These are phyloP conservation scores for Colletotrichum eleusines DNA, from an alignment of 2,329 filamentous ascomycete species.

Conservation along the genomic window DNA sequence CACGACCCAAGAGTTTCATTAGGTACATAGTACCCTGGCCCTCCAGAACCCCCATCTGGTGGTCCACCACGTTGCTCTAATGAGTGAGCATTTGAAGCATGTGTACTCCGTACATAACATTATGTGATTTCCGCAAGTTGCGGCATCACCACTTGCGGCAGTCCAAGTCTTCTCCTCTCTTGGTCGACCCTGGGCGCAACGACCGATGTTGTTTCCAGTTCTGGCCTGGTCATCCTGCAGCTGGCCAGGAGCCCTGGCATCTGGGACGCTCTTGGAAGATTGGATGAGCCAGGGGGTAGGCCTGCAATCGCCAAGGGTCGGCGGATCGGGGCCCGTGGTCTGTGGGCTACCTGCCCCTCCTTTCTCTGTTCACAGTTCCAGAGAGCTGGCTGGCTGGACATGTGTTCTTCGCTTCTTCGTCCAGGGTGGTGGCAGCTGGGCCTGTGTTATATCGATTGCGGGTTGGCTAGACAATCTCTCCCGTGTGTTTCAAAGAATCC, in stretches of 20 bases:
- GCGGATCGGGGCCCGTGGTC: conserved; percentile 34
- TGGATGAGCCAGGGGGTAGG: conserved; percentile 38
- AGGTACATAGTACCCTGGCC: background rate
- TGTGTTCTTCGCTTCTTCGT: conserved; percentile 30
- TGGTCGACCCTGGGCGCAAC: conserved; percentile 15
- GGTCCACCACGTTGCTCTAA: conserved; percentile 31
- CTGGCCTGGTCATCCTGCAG: conserved; percentile 29
- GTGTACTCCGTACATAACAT: too few relatives aligned
- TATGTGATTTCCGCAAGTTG: conserved; percentile 30
- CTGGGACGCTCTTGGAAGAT: conserved; percentile 36
- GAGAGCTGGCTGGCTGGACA: conserved; percentile 31
- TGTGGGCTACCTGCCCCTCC: conserved; percentile 18
- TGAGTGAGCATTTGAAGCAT: conserved; percentile 23
- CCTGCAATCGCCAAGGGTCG: conserved; percentile 29
- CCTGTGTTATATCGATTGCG: conserved; percentile 17
- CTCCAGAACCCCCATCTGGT: conserved; percentile 6
- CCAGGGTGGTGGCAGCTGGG: conserved; percentile 5
- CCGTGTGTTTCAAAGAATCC: conserved; percentile 27
- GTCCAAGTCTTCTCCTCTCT: conserved; percentile 23
- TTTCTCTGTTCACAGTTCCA: conserved; percentile 11
- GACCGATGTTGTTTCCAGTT: conserved; percentile 29
- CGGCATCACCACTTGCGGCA: conserved; percentile 36
- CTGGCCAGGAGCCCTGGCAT: conserved; percentile 31
- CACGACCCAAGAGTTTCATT: conserved; percentile 38
- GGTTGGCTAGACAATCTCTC: conserved; percentile 25